Percentiles rank a stretch among this genome's conserved stretches.
Conservation (phyloP, 2,329 filamentous ascomycete genomes). For the Ascomycota sp. region DNA sequence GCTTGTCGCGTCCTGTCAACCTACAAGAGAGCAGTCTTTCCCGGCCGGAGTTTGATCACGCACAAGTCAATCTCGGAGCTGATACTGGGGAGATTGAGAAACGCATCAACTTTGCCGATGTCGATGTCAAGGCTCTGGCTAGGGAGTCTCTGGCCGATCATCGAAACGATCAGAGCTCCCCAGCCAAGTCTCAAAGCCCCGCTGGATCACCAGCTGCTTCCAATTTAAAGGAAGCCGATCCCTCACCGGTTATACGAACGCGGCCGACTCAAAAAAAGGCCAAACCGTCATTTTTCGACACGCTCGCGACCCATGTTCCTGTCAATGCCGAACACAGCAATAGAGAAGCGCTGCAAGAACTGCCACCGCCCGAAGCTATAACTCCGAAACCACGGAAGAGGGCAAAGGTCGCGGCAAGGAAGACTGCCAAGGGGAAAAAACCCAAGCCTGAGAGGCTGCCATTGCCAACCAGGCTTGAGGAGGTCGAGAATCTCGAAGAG, state of each 20-base stretch:
- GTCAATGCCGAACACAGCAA: conserved; percentile 5
- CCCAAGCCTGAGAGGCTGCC: conserved; percentile 3
- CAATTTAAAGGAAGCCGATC: too few species aligned
- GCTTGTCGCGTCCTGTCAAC: too few species aligned
- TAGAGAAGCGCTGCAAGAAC: conserved; percentile 4
- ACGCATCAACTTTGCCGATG: too few species aligned
- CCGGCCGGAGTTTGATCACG: too few species aligned
- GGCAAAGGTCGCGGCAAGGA: conserved; percentile 10
- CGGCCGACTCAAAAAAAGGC: conserved; percentile 23
- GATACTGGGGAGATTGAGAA: too few species aligned
- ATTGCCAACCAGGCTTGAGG: conserved; percentile 1
- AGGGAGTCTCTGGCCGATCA: conserved; percentile 16
- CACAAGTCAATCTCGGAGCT: too few species aligned
- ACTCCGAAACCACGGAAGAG: conserved; percentile 11
- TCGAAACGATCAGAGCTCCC: conserved; percentile 9
- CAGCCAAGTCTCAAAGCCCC: conserved; percentile 3
- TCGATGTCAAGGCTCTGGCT: conserved; percentile 11
- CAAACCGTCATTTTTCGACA: conserved; percentile 25
- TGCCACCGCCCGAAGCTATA: conserved; percentile 14
- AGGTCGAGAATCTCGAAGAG: conserved; percentile 4
- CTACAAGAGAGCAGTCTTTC: too few species aligned
- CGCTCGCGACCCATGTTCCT: conserved; percentile 7
- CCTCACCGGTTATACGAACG: conserved; percentile 6
- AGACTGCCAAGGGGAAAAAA: conserved; percentile 4
- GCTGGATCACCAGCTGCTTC: conserved; percentile 1